Percentiles rank a stretch among this genome's conserved stretches.
These are phyloP conservation scores for Musa balbisiana DNA, from an alignment of 202 grass and related monocot genomes.

Conservation along the genomic window DNA sequence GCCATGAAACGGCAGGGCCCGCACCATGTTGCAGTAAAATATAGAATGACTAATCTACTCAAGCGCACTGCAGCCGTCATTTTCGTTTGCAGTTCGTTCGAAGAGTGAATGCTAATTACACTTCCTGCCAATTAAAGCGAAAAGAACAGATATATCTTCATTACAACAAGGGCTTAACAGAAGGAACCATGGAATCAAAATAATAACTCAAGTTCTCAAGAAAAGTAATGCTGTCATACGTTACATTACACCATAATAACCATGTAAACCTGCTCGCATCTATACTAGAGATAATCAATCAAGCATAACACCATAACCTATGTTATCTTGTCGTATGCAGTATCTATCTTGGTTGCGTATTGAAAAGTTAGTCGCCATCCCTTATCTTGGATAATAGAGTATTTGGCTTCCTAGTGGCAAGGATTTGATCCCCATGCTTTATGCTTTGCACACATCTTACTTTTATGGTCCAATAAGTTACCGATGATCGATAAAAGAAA, in stretches of 20 bases:
- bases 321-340: conserved; percentile 34
- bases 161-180: not conserved
- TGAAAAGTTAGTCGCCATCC: not conserved
- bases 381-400: too few species aligned
- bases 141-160: not conserved
- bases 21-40: conserved; percentile 73
- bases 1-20: conserved; percentile 57
- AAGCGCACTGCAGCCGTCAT: conserved; percentile 39
- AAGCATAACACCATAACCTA: too few species aligned
- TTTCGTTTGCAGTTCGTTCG: conserved; percentile 35
- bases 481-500: too few species aligned
- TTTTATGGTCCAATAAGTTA: too few species aligned
- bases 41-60: conserved; percentile 37
- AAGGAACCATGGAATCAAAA: not conserved
- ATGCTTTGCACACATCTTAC: too few species aligned
- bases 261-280: too few species aligned
- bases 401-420: too few species aligned
- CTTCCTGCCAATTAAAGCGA: conserved; percentile 8
- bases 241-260: too few species aligned
- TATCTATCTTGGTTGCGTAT: not conserved
- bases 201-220: too few species aligned
- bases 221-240: too few species aligned
- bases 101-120: conserved; percentile 45
- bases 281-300: too few species aligned
- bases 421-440: too few species aligned